Base-by-base conservation (phyloP, 2,329 filamentous ascomycete species). In the Myotisia sp. region DNA sequence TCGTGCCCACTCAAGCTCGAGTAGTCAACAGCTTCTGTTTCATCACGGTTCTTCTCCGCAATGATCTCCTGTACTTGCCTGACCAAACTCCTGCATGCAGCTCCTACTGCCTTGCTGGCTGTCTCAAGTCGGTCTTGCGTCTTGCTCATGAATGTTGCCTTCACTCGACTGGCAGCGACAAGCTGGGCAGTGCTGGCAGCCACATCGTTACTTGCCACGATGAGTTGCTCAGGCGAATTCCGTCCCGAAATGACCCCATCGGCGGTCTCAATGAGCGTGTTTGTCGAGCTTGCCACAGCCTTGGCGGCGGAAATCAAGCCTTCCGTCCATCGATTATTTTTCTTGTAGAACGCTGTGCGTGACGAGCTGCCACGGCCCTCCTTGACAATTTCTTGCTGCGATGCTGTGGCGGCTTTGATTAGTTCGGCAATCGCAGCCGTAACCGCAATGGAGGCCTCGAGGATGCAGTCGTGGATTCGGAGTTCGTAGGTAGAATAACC, bases 241-340 rank as follows among this genome's bases (percentile, higher is more conserved):
- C 87, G 81, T 33, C 79, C 80, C 2, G 79, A 86, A 37, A 98
- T 77, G 24, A 98, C 90, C 13, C 87, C 90, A 52, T 98, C 90
- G 0, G 90, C 90, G 5, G 90, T 98, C 67, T 98, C 90, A 51
- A 98, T 98, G 46, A 98, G 73, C 26, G 79, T 90, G 62, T 94
- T 95, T 7, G 90, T 98, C 10, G 85, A 92, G 2, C 72, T 71
- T 3, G 90, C 90, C 12, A 98, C 90, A 1, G 90, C 90, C 63
- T 98, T 98, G 44, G 90, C 87, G 1, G 90, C 90, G 23, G 84
- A 93, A 53, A 98, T 94, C 40, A 98, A 74, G 30, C 90, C 90
- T 53, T 98, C 90, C 0, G 90, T 98, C 90, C 90, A 98, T 34
- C 90, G 75, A 63, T 95, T 98, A 71, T 98, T 94, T 68, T 95